Evolutionary conservation across 2,329 filamentous ascomycete genomes (phyloP), one percentile per base, ranked within the genome.

Genomic region (Esteya vermicola): DNA sequence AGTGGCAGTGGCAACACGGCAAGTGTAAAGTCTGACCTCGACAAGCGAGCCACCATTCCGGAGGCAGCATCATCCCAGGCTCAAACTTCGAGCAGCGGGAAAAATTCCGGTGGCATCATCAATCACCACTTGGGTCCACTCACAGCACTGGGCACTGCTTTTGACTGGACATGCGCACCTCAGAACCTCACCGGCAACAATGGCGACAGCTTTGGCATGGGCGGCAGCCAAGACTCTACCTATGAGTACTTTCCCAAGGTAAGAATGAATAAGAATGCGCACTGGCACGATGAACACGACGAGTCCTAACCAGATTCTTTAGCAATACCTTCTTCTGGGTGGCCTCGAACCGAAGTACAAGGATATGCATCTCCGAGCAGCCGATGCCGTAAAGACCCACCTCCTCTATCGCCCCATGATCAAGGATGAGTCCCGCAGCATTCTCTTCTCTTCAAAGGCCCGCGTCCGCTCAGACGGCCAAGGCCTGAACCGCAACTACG

Each of bases 391-490:
- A 27, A 81, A 81, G 48, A 68, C 85, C 47, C 70, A 82, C 55
- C 67, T 93, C 9, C 72, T 93, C 42, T 93, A 75, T 59, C 72
- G 80, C 6, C 85, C 86, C 1, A 81, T 91, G 74, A 70, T 76
- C 18, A 70, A 75, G 7, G 70, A 72, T 23, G 63, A 69, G 7
- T 64, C 72, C 39, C 72, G 72, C 38, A 74, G 89, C 44, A 72
- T 91, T n/a, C 67, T 91, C 3, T 75, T 91, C 45, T 74, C 82
- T 0, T 80, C 81, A 20, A 76, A 75, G 48, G 56, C 54, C 35
- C 66, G 69, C 9, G 55, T 50, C 2, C 65, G 66, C 13, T 37
- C 41, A 3, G 62, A 54, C 2, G 56, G 60, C 33, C 47, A 51
- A 9, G 58, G 65, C 9, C 52, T 63, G 12, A 45, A 40, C 18